These are phyloP conservation scores for Aspergillus indologenus DNA, from an alignment of 495 filamentous ascomycete species.

Conservation along the genomic window DNA sequence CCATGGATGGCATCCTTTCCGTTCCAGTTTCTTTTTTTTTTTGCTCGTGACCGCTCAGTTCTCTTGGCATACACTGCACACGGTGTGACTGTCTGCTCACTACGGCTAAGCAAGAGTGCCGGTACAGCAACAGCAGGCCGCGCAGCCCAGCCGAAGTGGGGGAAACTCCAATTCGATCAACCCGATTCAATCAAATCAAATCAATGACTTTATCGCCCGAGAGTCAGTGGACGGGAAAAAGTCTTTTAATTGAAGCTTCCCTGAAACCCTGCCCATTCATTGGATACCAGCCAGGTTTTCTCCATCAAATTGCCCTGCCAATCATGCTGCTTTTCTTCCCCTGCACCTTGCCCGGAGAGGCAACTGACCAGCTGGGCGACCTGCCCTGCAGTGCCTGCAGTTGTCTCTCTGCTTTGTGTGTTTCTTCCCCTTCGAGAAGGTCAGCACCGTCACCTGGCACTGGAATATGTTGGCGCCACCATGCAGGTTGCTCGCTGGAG, in stretches of 20 bases:
- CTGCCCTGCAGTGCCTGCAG: neutral
- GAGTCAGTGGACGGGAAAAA: neutral
- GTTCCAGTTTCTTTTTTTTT: neutral
- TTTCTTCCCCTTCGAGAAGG: too few species aligned
- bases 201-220: neutral
- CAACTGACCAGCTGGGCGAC: neutral
- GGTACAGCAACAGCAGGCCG: too few species aligned
- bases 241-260: neutral
- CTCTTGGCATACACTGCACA: neutral
- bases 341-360: neutral
- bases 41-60: neutral
- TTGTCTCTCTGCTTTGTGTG: too few species aligned
- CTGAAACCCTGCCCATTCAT: neutral
- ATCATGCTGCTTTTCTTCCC: too few species aligned
- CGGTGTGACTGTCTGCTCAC: neutral
- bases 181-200: too few species aligned
- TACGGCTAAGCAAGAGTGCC: too few species aligned
- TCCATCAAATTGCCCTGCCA: too few species aligned
- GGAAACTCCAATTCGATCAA: too few species aligned
- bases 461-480: neutral
- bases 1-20: neutral
- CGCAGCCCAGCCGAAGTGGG: neutral
- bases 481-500: neutral
- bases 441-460: too few species aligned
- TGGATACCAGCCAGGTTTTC: neutral